Conservation (phyloP, 192 early-diverging fungal genomes). For the Coemansia sp. region DNA sequence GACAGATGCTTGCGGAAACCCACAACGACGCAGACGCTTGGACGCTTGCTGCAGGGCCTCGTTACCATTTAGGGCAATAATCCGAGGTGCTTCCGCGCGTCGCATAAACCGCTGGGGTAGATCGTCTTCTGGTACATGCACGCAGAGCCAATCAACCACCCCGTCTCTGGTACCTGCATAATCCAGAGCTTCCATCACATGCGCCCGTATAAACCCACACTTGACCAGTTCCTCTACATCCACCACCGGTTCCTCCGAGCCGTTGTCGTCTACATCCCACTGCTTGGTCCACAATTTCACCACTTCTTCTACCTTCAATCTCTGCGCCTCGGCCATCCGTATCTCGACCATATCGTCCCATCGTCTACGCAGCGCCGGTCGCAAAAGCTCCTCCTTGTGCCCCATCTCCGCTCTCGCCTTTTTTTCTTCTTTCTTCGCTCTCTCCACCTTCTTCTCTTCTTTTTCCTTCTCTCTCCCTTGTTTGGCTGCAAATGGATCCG, state of each 20-base stretch:
- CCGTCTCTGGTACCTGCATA: slow-evolving; percentile 53
- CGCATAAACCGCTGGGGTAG: slow-evolving; percentile 39
- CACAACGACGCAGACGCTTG: slow-evolving; percentile 26
- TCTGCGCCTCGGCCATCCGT: slow-evolving; percentile 64
- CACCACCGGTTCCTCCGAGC: too few relatives aligned
- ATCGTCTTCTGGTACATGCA: slow-evolving; percentile 91
- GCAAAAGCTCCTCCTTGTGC: slow-evolving; percentile 39
- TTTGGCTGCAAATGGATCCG: slow-evolving; percentile 78
- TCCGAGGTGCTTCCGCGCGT: slow-evolving; percentile 20
- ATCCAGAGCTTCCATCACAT: slow-evolving; percentile 74
- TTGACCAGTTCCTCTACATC: slow-evolving; percentile 3
- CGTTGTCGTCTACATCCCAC: slow-evolving; percentile 16
- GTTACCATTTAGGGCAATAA: slow-evolving; percentile 1
- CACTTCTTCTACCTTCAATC: slow-evolving; percentile 65
- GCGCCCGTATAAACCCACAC: slow-evolving; percentile 71
- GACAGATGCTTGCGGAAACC: slow-evolving; percentile 26
- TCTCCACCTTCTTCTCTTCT: slow-evolving; percentile 4
- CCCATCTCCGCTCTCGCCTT: slow-evolving; percentile 46
- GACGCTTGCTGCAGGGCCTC: slow-evolving; percentile 4
- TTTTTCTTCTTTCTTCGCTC: slow-evolving; percentile 27
- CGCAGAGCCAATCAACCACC: slow-evolving; percentile 83
- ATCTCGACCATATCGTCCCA: slow-evolving; percentile 63
- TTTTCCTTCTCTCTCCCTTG: slow-evolving; percentile 46
- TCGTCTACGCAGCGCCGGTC: slow-evolving; percentile 5
- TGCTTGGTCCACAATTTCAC: slow-evolving; percentile 57